These are phyloP conservation scores for Arthrobotrys musiformis DNA, from an alignment of 2,329 filamentous ascomycete genomes.

Conservation along the genomic window DNA sequence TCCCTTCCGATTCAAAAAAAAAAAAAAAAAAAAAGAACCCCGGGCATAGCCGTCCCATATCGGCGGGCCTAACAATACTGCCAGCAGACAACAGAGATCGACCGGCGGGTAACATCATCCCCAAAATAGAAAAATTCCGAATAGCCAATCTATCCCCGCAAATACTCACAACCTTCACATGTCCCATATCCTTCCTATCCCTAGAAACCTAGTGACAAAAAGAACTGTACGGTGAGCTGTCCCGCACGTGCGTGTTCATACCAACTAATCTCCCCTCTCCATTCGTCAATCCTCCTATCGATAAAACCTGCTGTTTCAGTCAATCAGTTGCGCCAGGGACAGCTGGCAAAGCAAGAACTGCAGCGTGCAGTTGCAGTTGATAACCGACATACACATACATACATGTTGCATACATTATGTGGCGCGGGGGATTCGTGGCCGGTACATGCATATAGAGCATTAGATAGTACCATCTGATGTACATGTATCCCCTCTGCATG, in stretches of 20 bases:
- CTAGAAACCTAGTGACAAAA: no score
- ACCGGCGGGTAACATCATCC: no score
- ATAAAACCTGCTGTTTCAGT: conserved; percentile 7
- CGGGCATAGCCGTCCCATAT: no score
- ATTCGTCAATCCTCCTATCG: neutral
- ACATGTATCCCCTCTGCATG: neutral
- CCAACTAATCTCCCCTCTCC: neutral
- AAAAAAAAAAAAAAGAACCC: neutral
- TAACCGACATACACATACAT: neutral
- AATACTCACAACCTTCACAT: neutral
- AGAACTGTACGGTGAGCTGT: conserved; percentile 8
- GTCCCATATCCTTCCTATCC: no score
- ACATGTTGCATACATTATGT: conserved; percentile 13
- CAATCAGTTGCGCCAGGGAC: neutral
- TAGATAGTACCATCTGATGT: conserved; percentile 4
- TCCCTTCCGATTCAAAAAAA: no score
- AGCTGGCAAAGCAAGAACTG: conserved; percentile 8
- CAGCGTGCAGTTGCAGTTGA: conserved; percentile 10
- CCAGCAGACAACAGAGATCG: no score
- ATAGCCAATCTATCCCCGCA: neutral
- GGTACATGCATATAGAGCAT: conserved; percentile 10
- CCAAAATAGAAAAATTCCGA: neutral
- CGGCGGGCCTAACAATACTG: neutral
- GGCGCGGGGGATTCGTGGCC: conserved; percentile 15
- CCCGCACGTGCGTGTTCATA: conserved; percentile 4